Evolutionary conservation across 75 land plant species (phyloP).

Genomic region (Picea sitchensis): DNA sequence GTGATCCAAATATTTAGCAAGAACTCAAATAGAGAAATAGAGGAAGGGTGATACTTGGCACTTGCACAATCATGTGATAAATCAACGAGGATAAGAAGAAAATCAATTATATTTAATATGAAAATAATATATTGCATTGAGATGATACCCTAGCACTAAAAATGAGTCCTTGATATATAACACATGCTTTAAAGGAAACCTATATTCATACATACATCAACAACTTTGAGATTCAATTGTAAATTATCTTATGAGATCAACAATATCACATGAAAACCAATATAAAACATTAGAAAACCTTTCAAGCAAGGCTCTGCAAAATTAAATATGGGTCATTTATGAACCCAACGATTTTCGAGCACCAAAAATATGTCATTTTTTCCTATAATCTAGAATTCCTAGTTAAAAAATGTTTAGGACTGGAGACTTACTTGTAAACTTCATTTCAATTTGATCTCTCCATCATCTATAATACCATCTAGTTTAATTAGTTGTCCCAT

Average conservation of each 20-base stretch:
- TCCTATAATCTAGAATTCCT: not conserved
- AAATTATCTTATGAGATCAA: not conserved
- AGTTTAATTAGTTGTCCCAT: constrained; percentile 64
- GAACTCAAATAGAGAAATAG: not conserved
- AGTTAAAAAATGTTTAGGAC: not conserved
- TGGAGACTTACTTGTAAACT: constrained; percentile 39
- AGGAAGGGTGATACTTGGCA: not conserved
- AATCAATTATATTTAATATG: too few relatives aligned
- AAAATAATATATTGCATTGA: too few relatives aligned
- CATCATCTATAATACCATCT: constrained; percentile 45
- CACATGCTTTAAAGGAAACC: not conserved
- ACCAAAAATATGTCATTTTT: not conserved
- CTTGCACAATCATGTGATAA: too few relatives aligned
- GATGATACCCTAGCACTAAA: not conserved
- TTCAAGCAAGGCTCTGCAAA: not conserved
- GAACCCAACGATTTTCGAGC: not conserved
- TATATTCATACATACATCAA: not conserved
- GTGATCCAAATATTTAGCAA: not conserved
- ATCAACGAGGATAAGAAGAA: too few relatives aligned
- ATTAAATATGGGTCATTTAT: not conserved
- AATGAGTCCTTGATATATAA: not conserved
- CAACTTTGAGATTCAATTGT: not conserved
- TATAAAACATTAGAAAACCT: not conserved
- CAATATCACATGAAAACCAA: not conserved
- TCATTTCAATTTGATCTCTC: constrained; percentile 41